Evolutionary conservation across 2,329 filamentous ascomycete genomes (phyloP), one percentile per base, ranked within the genome.

Genomic region (Fusarium keratoplasticum): DNA sequence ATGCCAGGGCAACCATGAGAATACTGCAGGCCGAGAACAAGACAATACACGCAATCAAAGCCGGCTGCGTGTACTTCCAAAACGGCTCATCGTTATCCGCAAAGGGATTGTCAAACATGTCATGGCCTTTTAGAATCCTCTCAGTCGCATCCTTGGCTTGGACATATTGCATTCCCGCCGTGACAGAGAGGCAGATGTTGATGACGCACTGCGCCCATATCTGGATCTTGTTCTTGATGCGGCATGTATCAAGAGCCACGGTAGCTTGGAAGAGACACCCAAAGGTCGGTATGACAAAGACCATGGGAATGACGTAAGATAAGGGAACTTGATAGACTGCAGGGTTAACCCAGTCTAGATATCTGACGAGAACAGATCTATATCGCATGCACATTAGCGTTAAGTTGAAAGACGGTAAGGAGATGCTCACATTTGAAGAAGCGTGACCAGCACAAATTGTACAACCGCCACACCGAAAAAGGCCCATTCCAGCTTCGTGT

Each of bases 131-230:
- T 11, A 57, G 13, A 20, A 57, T 57, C 13, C 13, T 33, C 13
- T 36, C 52, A 16, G 31, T 25, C n/a, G 52, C 52, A 3, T 57
- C 52, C 16, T 57, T 35, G n/a, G 52, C 52, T 2, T 57, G 52
- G 20, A 57, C 29, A 14, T 36, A 57, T 14, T 57, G 52, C 52
- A 57, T 57, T 8, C 52, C 52, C n/a, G 52, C 31, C 31, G 52
- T 36, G 5, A 57, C 52, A 11, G 52, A 57, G 4, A 57, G 31
- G 2, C 52, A 57, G 31, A 57, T 25, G 9, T 57, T 57, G 31
- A 57, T 57, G 52, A 57, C 16, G 52, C 52, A 57, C 52, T 57
- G 52, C 52, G 31, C 52, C 52, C 52, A 57, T 22, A 57, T 36
- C 52, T 57, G 52, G 4, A 57, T 57, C 29, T 33, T 57, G 29